These are phyloP conservation scores for Globisporangium nagaii DNA, from an alignment of 352 stramenopile species.

Conservation along the genomic window DNA sequence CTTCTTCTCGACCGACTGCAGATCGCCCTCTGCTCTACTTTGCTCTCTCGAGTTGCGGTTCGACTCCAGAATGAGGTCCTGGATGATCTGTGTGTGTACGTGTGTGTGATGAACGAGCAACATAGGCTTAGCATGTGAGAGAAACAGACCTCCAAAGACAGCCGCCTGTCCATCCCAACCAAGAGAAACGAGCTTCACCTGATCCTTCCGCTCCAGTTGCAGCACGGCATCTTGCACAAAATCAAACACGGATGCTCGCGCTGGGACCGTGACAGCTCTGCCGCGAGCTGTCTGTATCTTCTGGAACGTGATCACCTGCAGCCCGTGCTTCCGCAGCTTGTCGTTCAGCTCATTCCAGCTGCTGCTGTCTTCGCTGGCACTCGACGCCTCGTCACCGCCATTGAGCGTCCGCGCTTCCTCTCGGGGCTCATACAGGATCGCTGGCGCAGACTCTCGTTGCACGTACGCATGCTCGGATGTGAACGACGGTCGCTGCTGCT, in stretches of 20 bases:
- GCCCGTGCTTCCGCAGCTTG: slow-evolving; percentile 49
- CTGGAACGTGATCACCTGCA: slow-evolving; percentile 38
- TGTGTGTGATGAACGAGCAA: no score
- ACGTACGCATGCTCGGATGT: not conserved
- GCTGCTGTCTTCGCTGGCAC: not conserved
- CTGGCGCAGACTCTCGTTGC: not conserved
- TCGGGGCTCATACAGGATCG: not conserved
- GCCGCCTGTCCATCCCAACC: no score
- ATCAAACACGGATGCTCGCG: slow-evolving; percentile 42
- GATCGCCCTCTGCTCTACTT: slow-evolving; percentile 34
- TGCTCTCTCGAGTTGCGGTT: slow-evolving; percentile 53
- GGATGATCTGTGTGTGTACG: slow-evolving; percentile 74
- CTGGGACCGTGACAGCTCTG: slow-evolving; percentile 22
- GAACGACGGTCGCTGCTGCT: not conserved
- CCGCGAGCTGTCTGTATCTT: slow-evolving; percentile 7
- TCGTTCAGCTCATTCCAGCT: slow-evolving; percentile 34
- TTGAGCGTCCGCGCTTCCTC: not conserved
- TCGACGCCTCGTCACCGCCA: not conserved
- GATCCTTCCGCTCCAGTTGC: slow-evolving; percentile 61
- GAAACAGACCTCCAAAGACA: no score
- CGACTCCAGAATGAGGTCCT: slow-evolving; percentile 69
- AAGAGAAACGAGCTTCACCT: no score
- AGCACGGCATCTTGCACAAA: slow-evolving; percentile 58
- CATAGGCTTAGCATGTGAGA: no score
- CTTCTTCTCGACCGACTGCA: slow-evolving; percentile 47